A percentile compares a stretch with the other conserved stretches of the same genome.
Evolutionary conservation across 495 filamentous ascomycete genomes (phyloP).

Genomic region (Evernia prunastri): DNA sequence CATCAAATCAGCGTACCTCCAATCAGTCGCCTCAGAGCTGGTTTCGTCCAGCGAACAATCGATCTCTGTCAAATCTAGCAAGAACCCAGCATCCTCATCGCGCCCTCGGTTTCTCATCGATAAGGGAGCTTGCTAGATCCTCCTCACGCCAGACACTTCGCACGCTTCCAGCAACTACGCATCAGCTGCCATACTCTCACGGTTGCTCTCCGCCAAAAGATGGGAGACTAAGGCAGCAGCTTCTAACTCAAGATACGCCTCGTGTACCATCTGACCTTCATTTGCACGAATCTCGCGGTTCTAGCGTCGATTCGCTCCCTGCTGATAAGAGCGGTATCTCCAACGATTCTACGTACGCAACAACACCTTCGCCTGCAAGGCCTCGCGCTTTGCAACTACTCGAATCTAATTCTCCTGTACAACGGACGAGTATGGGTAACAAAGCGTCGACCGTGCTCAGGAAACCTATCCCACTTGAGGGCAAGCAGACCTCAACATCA

Average conservation of each 20-base stretch:
- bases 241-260: neutral
- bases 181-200: constrained; percentile 3
- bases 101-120: constrained; percentile 14
- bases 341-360: constrained; percentile 16
- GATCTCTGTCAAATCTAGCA: constrained; percentile 11
- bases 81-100: constrained; percentile 13
- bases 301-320: constrained; percentile 18
- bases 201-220: constrained; percentile 2
- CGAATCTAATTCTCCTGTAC: neutral
- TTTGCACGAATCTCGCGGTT: constrained; percentile 12
- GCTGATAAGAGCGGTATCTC: constrained; percentile 18
- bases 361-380: constrained; percentile 17
- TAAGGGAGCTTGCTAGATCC: constrained; percentile 17
- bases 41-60: constrained; percentile 16
- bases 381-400: constrained; percentile 2
- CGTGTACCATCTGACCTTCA: neutral
- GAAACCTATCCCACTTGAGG: constrained; percentile 10
- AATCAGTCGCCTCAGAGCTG: constrained; percentile 9
- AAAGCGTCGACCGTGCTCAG: constrained; percentile 13
- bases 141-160: constrained; percentile 7
- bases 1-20: neutral
- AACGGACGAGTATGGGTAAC: constrained; percentile 18
- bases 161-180: neutral
- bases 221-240: neutral
- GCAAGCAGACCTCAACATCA: constrained; percentile 10